Evolutionary conservation across 768 basidiomycete genomes (phyloP), one percentile per base, ranked within the genome.

Genomic region (Auricularia cornea): DNA sequence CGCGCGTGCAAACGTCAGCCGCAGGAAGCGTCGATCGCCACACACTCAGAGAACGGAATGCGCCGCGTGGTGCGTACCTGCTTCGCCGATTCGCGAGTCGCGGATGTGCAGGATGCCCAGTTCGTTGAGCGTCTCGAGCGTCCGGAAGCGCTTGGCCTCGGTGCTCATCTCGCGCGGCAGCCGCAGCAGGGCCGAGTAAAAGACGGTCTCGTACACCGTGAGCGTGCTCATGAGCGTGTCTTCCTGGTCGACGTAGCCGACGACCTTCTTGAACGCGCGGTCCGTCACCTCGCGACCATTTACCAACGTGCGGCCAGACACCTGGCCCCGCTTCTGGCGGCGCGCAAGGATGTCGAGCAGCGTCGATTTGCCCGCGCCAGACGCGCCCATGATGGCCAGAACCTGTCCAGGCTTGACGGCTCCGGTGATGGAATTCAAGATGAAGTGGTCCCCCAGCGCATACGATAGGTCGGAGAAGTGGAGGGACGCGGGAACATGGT

Each of bases 241-340:
- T 74, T 98, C 97, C 75, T 99, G 97, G 72, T 99, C 96, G 52
- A 99, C 97, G 67, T 91, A 99, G 32, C 97, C 97, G 66, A 89
- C 86, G 4, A 98, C 89, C 38, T 86, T 84, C 72, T 86, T 88
- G 79, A 92, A 97, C 71, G 89, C 84, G 29, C 79, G 75, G 72
- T 92, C 81, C 52, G 79, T 78, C 29, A 96, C 88, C 64, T 82
- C 81, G 3, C 92, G 81, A 0, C 96, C 95, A 70, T 98, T 98
- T 60, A 98, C 86, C 23, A 92, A 82, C 40, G 87, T 88, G 31
- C 80, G 81, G 2, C 95, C 95, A 38, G 75, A 72, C 6, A 95
- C 89, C 1, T 69, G 63, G 0, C 97, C 97, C 16, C 88, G 81
- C 77, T 98, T 98, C 66, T 82, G 77, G 75, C 94, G 95, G 60